phyloP scores from a whole-genome alignment of 805 yeast species.

The Candida easanensis region DNA sequence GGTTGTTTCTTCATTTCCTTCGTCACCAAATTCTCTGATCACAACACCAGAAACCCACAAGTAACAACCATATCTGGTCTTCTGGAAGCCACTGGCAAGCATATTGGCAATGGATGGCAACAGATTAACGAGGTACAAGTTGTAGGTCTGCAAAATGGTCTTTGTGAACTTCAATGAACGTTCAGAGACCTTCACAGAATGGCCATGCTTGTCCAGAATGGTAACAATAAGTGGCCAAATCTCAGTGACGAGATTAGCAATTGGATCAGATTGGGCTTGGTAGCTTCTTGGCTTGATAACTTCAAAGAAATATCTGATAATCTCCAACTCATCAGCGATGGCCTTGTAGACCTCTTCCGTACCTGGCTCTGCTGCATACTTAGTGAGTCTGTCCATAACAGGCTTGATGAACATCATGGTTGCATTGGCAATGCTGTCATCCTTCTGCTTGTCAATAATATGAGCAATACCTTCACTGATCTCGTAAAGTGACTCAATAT shows the following conservation, averaged over 20 bases:
- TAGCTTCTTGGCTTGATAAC: slow-evolving; percentile 45
- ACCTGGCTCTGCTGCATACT: slow-evolving; percentile 22
- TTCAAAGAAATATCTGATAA: slow-evolving; percentile 57
- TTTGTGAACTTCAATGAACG: slow-evolving; percentile 67
- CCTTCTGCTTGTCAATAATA: slow-evolving; percentile 62
- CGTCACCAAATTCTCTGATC: slow-evolving; percentile 70
- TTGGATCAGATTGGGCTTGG: slow-evolving; percentile 40
- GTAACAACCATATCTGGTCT: slow-evolving; percentile 74
- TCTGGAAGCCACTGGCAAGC: slow-evolving; percentile 66
- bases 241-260: slow-evolving; percentile 51
- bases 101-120: slow-evolving; percentile 63
- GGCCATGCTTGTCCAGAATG: slow-evolving; percentile 54
- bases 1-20: slow-evolving; percentile 43
- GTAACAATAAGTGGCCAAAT: slow-evolving; percentile 57
- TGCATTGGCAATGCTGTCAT: slow-evolving; percentile 49
- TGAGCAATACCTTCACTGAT: slow-evolving; percentile 89
- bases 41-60: slow-evolving; percentile 87
- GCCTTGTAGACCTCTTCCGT: slow-evolving; percentile 38
- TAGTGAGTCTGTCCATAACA: slow-evolving; percentile 46
- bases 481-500: slow-evolving; percentile 68
- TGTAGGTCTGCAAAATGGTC: slow-evolving; percentile 60
- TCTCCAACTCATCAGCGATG: slow-evolving; percentile 74
- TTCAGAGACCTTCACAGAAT: slow-evolving; percentile 66
- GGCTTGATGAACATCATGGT: slow-evolving; percentile 67
- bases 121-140: slow-evolving; percentile 52